phyloP scores from a whole-genome alignment of 2,329 filamentous ascomycete species.

The Didymella lethalis region DNA sequence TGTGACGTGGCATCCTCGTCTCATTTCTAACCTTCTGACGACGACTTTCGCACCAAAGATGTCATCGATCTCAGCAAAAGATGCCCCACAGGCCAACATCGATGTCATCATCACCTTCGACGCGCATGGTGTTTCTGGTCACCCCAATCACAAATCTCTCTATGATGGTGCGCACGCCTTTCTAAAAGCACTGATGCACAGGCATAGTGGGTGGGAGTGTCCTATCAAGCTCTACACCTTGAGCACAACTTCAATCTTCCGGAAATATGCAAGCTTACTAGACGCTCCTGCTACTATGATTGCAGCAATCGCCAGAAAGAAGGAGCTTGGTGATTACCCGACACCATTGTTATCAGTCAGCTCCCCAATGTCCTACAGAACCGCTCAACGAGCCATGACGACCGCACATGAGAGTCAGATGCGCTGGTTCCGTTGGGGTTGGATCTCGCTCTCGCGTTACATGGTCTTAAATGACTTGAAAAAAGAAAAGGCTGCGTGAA shows the following conservation, averaged over 20 bases:
- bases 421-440: constrained; percentile 97
- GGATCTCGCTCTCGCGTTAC: constrained; percentile 89
- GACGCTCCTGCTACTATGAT: constrained; percentile 78
- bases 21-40: constrained; percentile 74
- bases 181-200: constrained; percentile 69
- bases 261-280: constrained; percentile 83
- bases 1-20: constrained; percentile 73
- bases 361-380: constrained; percentile 67
- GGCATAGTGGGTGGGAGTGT: constrained; percentile 69
- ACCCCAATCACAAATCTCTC: constrained; percentile 93
- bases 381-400: constrained; percentile 86
- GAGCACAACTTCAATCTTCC: constrained; percentile 71
- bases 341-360: constrained; percentile 74
- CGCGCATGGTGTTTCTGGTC: constrained; percentile 77
- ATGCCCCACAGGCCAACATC: constrained; percentile 65
- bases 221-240: constrained; percentile 89
- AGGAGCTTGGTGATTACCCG: constrained; percentile 63
- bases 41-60: constrained; percentile 76
- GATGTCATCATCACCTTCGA: constrained; percentile 94
- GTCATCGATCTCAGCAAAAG: constrained; percentile 51
- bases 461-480: constrained; percentile 93
- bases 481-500: constrained; percentile 57
- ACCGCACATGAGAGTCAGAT: constrained; percentile 93
- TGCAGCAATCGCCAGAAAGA: constrained; percentile 57
- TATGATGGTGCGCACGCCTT: constrained; percentile 83